Evolutionary conservation across 75 land plant species (phyloP).

Genomic region (Pinus albicaulis): DNA sequence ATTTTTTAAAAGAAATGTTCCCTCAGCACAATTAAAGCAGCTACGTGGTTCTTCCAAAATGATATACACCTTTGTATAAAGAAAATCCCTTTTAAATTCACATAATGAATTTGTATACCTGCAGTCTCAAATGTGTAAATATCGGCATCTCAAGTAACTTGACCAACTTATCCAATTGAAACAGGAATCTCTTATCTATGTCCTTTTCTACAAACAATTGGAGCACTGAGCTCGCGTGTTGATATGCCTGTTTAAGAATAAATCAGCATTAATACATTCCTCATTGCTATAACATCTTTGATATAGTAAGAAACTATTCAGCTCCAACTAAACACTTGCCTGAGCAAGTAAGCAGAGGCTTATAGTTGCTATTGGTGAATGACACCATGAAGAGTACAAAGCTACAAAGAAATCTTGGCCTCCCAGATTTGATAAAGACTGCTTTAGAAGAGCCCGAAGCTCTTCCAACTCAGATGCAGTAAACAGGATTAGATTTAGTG

Average conservation of each 20-base stretch:
- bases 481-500: constrained; percentile 91
- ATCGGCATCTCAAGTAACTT: constrained; percentile 93
- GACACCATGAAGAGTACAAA: constrained; percentile 95
- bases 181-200: constrained; percentile 89
- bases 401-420: constrained; percentile 79
- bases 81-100: background rate
- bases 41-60: too few species aligned
- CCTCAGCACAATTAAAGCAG: too few species aligned
- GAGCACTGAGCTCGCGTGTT: constrained; percentile 85
- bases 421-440: constrained; percentile 59
- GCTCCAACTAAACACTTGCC: constrained; percentile 35
- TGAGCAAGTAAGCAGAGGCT: constrained; percentile 96
- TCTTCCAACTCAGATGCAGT: constrained; percentile 91
- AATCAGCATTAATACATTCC: background rate
- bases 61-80: too few species aligned
- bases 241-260: constrained; percentile 66
- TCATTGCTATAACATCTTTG: background rate
- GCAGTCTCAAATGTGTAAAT: constrained; percentile 91
- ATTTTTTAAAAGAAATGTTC: too few species aligned
- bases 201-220: constrained; percentile 92
- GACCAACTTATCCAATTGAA: constrained; percentile 94
- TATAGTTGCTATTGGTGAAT: constrained; percentile 94
- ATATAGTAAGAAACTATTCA: background rate
- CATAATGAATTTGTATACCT: constrained; percentile 45
- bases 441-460: constrained; percentile 76